phyloP scores from a whole-genome alignment of 2,329 filamentous ascomycete species.

The Alternaria viburni region DNA sequence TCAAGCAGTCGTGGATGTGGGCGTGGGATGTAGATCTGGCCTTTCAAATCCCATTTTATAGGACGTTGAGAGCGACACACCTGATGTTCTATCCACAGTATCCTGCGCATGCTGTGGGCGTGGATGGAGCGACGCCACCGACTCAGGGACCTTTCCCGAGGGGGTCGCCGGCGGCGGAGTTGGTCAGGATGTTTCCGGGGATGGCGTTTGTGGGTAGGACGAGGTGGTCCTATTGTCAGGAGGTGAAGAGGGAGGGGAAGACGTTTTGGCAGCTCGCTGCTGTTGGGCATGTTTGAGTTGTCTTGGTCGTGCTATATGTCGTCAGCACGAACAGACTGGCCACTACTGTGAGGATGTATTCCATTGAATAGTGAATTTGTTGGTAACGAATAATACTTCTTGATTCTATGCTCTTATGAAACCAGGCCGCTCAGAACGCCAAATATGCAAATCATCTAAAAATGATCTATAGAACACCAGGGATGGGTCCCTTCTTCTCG shows the following conservation, averaged over 20 bases:
- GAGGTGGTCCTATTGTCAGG: constrained; percentile 1
- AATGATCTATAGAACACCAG: constrained; percentile 38
- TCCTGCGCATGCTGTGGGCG: not conserved
- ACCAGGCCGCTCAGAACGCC: constrained; percentile 4
- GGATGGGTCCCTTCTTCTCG: constrained; percentile 55
- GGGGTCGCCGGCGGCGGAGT: not conserved
- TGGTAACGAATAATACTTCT: not conserved
- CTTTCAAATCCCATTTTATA: not conserved
- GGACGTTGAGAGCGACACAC: not conserved
- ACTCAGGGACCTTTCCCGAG: not conserved
- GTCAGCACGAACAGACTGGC: not conserved
- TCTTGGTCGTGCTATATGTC: not conserved
- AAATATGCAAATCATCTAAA: not conserved
- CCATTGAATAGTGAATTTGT: not conserved
- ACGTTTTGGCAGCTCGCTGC: constrained; percentile 5
- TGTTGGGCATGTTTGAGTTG: not conserved
- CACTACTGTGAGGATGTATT: not conserved
- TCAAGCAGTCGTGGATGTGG: not conserved
- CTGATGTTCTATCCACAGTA: not conserved
- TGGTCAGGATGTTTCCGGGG: not conserved
- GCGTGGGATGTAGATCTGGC: not conserved
- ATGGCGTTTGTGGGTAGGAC: not conserved
- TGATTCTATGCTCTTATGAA: constrained; percentile 1
- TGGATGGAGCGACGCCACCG: not conserved
- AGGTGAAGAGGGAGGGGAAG: not conserved